phyloP scores from a whole-genome alignment of 345 rosid species.

The Jatropha curcas region DNA sequence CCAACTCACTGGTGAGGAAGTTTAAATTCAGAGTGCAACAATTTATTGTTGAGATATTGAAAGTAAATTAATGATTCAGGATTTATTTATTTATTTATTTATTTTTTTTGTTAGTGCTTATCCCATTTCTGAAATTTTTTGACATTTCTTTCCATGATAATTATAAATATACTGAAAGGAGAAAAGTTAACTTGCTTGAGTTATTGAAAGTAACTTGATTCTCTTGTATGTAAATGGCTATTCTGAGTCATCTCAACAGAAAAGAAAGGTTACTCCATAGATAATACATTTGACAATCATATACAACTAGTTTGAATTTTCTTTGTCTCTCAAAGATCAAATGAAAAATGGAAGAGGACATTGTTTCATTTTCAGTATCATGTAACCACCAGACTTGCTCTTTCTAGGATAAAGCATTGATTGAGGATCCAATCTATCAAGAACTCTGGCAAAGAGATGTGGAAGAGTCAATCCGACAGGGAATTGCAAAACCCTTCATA shows the following conservation, averaged over 20 bases:
- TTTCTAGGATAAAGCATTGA: slow-evolving; percentile 58
- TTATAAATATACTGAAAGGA: not conserved
- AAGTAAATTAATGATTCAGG: slow-evolving; percentile 1
- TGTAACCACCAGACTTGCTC: not conserved
- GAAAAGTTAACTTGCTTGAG: not conserved
- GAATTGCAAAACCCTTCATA: slow-evolving; percentile 57
- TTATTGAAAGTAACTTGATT: not conserved
- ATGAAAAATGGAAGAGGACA: not conserved
- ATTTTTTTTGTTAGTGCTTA: not conserved
- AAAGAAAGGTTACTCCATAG: too few relatives aligned
- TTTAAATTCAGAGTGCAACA: not conserved
- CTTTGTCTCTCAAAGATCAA: not conserved
- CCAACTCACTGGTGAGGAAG: not conserved
- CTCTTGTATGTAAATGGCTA: too few relatives aligned
- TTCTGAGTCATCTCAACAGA: too few relatives aligned
- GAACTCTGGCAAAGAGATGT: slow-evolving; percentile 80
- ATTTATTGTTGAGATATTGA: not conserved
- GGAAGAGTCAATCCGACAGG: slow-evolving; percentile 68
- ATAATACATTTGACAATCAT: not conserved
- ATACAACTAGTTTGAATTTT: not conserved
- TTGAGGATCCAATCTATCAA: slow-evolving; percentile 67
- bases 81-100: too few relatives aligned
- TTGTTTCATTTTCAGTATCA: not conserved
- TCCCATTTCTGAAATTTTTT: not conserved
- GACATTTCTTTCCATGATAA: not conserved